Conservation (phyloP, 129 eudicot genomes). For the Rutidosis leptorrhynchoides region DNA sequence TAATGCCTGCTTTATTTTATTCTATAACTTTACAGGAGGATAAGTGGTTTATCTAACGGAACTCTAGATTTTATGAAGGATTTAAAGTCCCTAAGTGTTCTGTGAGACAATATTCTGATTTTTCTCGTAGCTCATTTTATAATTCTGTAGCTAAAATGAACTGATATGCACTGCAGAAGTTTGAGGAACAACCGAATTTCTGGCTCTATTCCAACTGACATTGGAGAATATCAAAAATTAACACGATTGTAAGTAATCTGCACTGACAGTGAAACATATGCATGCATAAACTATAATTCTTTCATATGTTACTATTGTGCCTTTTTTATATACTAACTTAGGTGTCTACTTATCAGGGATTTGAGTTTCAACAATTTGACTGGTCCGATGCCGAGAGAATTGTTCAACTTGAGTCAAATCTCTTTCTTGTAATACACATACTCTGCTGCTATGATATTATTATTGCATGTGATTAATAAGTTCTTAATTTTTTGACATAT, state of each 20-base stretch:
- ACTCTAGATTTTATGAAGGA: slow-evolving; percentile 59
- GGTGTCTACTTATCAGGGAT: slow-evolving; percentile 48
- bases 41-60: slow-evolving; percentile 69
- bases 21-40: slow-evolving; percentile 51
- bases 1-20: not conserved
- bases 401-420: slow-evolving; percentile 56
- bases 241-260: slow-evolving; percentile 52
- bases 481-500: slow-evolving; percentile 6
- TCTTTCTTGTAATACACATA: slow-evolving; percentile 47
- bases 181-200: slow-evolving; percentile 67
- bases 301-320: not conserved
- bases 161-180: slow-evolving; percentile 36
- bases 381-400: slow-evolving; percentile 58
- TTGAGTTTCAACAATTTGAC: slow-evolving; percentile 76
- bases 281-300: too few species aligned
- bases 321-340: slow-evolving; percentile 8
- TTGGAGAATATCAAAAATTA: slow-evolving; percentile 47
- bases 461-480: not conserved
- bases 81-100: slow-evolving; percentile 41
- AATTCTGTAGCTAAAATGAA: slow-evolving; percentile 1
- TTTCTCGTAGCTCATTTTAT: not conserved
- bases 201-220: slow-evolving; percentile 59
- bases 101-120: slow-evolving; percentile 44
- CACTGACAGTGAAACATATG: not conserved
- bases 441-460: slow-evolving; percentile 9